Evolutionary conservation across 441 rosid genomes (phyloP).

Genomic region (Theobroma grandiflorum): DNA sequence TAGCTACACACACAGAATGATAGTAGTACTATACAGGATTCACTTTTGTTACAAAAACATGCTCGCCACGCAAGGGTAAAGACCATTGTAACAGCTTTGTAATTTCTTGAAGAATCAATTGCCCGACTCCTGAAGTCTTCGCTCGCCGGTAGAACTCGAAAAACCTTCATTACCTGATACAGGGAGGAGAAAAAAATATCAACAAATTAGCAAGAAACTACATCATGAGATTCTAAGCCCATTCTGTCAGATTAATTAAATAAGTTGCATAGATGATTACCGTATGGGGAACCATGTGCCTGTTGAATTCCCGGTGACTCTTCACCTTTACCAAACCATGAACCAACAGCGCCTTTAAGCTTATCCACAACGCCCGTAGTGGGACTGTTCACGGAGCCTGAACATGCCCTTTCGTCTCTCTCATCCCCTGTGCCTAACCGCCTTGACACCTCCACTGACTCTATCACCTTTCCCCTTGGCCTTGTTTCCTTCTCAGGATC

Average conservation of each 20-base stretch:
- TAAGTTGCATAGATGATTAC: constrained; percentile 21
- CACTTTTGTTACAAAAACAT: not conserved
- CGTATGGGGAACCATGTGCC: constrained; percentile 38
- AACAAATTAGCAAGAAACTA: not conserved
- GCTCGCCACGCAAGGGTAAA: not conserved
- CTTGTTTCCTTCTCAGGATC: constrained; percentile 22
- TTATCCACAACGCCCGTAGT: constrained; percentile 51
- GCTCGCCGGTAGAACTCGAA: constrained; percentile 25
- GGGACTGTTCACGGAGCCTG: constrained; percentile 17
- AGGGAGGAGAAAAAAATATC: not conserved
- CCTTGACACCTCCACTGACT: constrained; percentile 58
- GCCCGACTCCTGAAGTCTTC: constrained; percentile 46
- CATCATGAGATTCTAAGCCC: not conserved
- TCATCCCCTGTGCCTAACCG: constrained; percentile 41
- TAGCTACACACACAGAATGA: not conserved
- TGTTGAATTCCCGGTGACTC: constrained; percentile 38
- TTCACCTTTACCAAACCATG: constrained; percentile 58
- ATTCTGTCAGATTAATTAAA: not conserved
- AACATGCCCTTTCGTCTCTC: constrained; percentile 15
- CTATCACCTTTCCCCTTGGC: constrained; percentile 48
- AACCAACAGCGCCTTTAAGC: constrained; percentile 61
- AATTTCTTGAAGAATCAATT: constrained; percentile 32
- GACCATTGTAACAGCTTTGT: not conserved
- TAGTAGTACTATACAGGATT: not conserved
- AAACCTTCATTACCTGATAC: constrained; percentile 1